Evolutionary conservation across 2,329 filamentous ascomycete species (phyloP).

Genomic region (Ceratocystis colombiana): DNA sequence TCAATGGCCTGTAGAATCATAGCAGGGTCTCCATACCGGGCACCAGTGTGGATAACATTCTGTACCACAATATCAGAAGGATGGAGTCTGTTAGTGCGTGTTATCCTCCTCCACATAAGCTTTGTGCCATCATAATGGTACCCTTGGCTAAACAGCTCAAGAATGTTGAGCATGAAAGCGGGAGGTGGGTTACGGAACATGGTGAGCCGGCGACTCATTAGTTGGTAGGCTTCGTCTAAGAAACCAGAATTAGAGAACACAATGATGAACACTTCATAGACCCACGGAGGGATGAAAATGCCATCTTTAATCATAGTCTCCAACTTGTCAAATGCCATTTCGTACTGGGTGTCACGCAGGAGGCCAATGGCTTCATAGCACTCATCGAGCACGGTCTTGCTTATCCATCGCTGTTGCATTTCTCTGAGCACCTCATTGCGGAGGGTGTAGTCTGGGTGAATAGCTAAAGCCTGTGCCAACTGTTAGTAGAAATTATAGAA

Average conservation of each 20-base stretch:
- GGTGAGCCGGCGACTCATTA: slow-evolving; percentile 33
- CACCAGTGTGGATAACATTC: slow-evolving; percentile 61
- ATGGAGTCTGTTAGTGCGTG: slow-evolving; percentile 38
- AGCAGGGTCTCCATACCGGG: slow-evolving; percentile 54
- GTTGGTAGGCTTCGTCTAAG: slow-evolving; percentile 62
- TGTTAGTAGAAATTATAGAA: not conserved
- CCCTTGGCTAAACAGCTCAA: slow-evolving; percentile 62
- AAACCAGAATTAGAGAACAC: slow-evolving; percentile 62
- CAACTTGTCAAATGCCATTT: slow-evolving; percentile 63
- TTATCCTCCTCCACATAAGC: slow-evolving; percentile 61
- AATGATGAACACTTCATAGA: slow-evolving; percentile 68
- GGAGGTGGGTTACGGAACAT: slow-evolving; percentile 41
- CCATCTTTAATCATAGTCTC: slow-evolving; percentile 53
- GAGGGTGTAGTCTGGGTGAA: slow-evolving; percentile 77
- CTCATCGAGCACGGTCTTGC: slow-evolving; percentile 44
- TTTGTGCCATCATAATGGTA: slow-evolving; percentile 54
- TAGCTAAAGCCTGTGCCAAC: slow-evolving; percentile 50
- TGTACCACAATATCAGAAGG: slow-evolving; percentile 52
- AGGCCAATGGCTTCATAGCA: slow-evolving; percentile 60
- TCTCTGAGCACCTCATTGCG: slow-evolving; percentile 60
- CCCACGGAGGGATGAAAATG: slow-evolving; percentile 54
- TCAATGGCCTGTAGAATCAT: slow-evolving; percentile 64
- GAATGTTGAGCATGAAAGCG: slow-evolving; percentile 57
- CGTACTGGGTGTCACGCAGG: slow-evolving; percentile 71
- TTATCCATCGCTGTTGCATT: slow-evolving; percentile 61